A percentile compares a stretch with the other conserved stretches of the same genome.
phyloP scores from a whole-genome alignment of 139 green algal genomes.

The Chlamydomonas eustigma region DNA sequence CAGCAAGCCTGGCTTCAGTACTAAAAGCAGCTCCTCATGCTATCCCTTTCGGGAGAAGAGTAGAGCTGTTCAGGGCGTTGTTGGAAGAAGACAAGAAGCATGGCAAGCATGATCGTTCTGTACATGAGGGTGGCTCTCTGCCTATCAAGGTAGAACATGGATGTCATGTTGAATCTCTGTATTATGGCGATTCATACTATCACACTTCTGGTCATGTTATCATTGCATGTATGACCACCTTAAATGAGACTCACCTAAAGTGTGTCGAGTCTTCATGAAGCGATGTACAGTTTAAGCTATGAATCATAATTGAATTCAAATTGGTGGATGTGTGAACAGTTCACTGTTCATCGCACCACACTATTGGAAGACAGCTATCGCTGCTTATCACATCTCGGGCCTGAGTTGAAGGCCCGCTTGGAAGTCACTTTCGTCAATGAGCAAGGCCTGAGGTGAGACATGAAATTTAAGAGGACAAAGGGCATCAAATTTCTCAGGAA shows the following conservation, averaged over 20 bases:
- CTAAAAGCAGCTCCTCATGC: slow-evolving; percentile 58
- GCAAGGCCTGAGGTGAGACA: background rate
- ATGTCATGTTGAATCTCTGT: no score
- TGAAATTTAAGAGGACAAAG: no score
- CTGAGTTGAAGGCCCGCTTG: slow-evolving; percentile 54
- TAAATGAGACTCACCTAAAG: no score
- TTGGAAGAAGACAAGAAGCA: slow-evolving; percentile 52
- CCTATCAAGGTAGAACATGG: slow-evolving; percentile 29
- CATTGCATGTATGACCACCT: no score
- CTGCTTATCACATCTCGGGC: slow-evolving; percentile 30
- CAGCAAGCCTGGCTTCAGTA: slow-evolving; percentile 46
- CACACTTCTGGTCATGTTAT: no score
- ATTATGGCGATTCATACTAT: no score
- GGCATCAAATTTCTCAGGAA: no score
- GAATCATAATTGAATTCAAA: no score
- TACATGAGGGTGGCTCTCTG: slow-evolving; percentile 39
- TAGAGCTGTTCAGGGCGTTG: slow-evolving; percentile 40
- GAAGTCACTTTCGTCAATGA: slow-evolving; percentile 70
- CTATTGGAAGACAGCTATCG: slow-evolving; percentile 57
- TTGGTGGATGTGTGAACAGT: background rate
- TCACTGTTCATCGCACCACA: background rate
- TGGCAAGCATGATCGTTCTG: slow-evolving; percentile 31
- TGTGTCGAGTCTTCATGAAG: no score
- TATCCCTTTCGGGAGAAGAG: slow-evolving; percentile 55
- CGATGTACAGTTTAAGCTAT: no score